Base-by-base conservation (phyloP, 148 eudicot genomes). In the Nepenthes mirabilis region DNA sequence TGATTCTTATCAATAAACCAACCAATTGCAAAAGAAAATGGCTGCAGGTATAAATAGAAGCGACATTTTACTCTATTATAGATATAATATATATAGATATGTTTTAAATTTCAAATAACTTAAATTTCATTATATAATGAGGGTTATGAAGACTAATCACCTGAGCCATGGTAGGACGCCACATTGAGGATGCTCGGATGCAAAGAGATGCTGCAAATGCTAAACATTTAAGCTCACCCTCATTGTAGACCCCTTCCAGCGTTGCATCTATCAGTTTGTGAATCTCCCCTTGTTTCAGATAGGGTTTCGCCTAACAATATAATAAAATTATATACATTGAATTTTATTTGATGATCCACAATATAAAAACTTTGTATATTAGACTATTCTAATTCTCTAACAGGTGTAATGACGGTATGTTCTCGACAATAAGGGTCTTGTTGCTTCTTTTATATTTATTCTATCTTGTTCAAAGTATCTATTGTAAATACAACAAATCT, bases 131-230 rank as follows among this genome's bases (percentile, higher is more conserved):
- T 50, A 10, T 23, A 35, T 33, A 1, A 5, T n/a, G 12, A 53
- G 23, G 8, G 45, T 23, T 23, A 23, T 23, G 23, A 23, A 23
- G 23, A 23, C 23, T 23, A 53, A 45, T 49, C 55, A 93, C 99
- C 96, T 93, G 85, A 65, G 72, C 80, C 83, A 93, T 93, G 62
- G 82, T 74, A 37, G 99, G 96, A 10, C 96, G 90, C 89, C 99
- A 93, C n/a, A 72, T 63, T 7, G 96, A 65, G 52, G 90, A 76
- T 11, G 91, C 67, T 9, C 99, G 82, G 59, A 86, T 84, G 67
- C 96, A 88, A 23, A 93, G 83, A 52, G 99, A 88, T 9, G 96
- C 95, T 1, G 80, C 79, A 63, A 83, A 77, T 36, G 87, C 89
- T 9, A 93, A 64, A 47, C 72, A 64, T 35, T 71, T 56, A 23